These are phyloP conservation scores for Firmiana major DNA, from an alignment of 345 rosid genomes.

Conservation along the genomic window DNA sequence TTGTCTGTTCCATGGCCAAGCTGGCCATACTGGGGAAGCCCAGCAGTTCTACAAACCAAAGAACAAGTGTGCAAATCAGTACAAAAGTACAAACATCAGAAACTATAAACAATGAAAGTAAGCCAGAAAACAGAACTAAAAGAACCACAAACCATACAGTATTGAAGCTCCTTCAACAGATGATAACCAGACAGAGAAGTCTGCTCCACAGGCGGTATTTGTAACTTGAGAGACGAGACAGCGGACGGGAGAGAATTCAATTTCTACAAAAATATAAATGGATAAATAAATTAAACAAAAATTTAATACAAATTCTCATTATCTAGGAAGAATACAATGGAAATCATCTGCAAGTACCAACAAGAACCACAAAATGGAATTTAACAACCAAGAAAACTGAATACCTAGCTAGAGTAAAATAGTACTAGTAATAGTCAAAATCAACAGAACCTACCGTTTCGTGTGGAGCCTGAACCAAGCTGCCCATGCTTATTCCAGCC, in stretches of 20 bases:
- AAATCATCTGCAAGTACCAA: background rate
- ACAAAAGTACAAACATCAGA: background rate
- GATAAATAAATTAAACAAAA: conserved; percentile 1
- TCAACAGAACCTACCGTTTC: conserved; percentile 53
- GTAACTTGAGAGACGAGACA: conserved; percentile 77
- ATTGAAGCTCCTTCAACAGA: conserved; percentile 89
- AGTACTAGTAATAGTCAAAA: background rate
- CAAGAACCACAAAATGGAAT: background rate
- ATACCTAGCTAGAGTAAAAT: background rate
- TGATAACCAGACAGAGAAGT: conserved; percentile 90
- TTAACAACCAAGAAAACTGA: background rate
- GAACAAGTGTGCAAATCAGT: conserved; percentile 23
- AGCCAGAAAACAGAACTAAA: conserved; percentile 15
- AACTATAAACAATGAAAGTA: background rate
- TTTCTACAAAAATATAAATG: conserved; percentile 39
- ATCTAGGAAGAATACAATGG: no score
- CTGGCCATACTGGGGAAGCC: conserved; percentile 98
- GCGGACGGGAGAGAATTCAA: conserved; percentile 73
- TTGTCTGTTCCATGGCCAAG: conserved; percentile 99
- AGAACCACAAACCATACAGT: conserved; percentile 66
- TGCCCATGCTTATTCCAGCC: conserved; percentile 99
- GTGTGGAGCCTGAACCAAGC: conserved; percentile 74
- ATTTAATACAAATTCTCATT: background rate
- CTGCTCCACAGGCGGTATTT: conserved; percentile 83
- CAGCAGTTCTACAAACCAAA: conserved; percentile 70